A percentile compares a stretch with the other conserved stretches of the same genome.
Conservation (phyloP, 495 filamentous ascomycete genomes). For the Penicillium nucicola region DNA sequence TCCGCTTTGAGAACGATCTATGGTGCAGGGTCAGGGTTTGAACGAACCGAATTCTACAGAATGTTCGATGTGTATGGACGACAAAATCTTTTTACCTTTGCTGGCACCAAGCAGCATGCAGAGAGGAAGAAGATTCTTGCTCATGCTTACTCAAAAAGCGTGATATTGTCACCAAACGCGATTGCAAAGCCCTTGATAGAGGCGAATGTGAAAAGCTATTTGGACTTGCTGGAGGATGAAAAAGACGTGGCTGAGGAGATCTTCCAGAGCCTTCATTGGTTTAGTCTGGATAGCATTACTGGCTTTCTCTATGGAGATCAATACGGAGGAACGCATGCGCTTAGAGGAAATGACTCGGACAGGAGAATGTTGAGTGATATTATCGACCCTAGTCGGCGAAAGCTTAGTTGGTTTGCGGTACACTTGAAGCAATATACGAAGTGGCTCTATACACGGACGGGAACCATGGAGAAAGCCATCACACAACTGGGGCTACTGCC, state of each 20-base stretch:
- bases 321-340: slow-evolving; percentile 18
- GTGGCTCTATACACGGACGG: slow-evolving; percentile 30
- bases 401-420: slow-evolving; percentile 31
- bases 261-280: slow-evolving; percentile 38
- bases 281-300: slow-evolving; percentile 40
- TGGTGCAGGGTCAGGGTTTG: slow-evolving; percentile 39
- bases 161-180: slow-evolving; percentile 20
- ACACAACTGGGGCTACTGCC: slow-evolving; percentile 20
- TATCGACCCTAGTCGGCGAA: slow-evolving; percentile 24
- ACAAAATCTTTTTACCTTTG: slow-evolving; percentile 36
- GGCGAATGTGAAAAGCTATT: slow-evolving; percentile 25
- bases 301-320: slow-evolving; percentile 20
- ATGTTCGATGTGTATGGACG: slow-evolving; percentile 42
- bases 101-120: slow-evolving; percentile 22
- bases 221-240: slow-evolving; percentile 25
- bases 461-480: slow-evolving; percentile 18
- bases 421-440: slow-evolving; percentile 31
- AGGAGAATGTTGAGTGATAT: slow-evolving; percentile 33
- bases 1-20: slow-evolving; percentile 33
- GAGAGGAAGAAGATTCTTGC: slow-evolving; percentile 39
- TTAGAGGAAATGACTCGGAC: slow-evolving; percentile 6
- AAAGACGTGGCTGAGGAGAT: slow-evolving; percentile 20
- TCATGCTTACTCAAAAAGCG: slow-evolving; percentile 36
- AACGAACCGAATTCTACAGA: slow-evolving; percentile 34
- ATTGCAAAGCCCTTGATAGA: slow-evolving; percentile 17